Percentiles rank a stretch among this genome's conserved stretches.
phyloP scores from a whole-genome alignment of 768 basidiomycete species.

The Trametes sanguinea region DNA sequence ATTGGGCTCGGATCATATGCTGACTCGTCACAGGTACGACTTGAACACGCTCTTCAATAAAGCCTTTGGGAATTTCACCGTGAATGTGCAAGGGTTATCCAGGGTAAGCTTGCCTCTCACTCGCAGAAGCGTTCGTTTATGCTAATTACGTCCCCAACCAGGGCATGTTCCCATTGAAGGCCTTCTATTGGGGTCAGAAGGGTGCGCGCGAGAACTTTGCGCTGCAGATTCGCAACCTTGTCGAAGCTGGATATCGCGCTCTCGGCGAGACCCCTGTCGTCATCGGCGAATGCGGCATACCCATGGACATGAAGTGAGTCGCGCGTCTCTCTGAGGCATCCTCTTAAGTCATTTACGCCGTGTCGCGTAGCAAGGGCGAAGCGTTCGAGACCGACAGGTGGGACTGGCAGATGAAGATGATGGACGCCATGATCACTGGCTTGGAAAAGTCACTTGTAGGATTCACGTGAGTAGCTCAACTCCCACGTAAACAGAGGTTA shows the following conservation, averaged over 20 bases:
- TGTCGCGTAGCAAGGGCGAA: slow-evolving; percentile 53
- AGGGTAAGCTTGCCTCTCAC: slow-evolving; percentile 51
- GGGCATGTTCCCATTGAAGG: slow-evolving; percentile 83
- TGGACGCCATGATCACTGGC: slow-evolving; percentile 89
- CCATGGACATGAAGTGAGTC: slow-evolving; percentile 95
- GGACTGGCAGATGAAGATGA: slow-evolving; percentile 84
- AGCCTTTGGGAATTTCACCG: slow-evolving; percentile 79
- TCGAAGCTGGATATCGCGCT: slow-evolving; percentile 63
- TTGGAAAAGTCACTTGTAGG: slow-evolving; percentile 76
- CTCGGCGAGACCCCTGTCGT: slow-evolving; percentile 84
- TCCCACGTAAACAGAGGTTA: not conserved
- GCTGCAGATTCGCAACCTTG: slow-evolving; percentile 78
- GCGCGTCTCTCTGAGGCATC: no score
- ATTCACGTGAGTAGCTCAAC: slow-evolving; percentile 71
- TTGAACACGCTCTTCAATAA: slow-evolving; percentile 86
- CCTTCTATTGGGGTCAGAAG: slow-evolving; percentile 86
- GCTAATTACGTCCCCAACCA: no score
- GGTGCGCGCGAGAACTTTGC: slow-evolving; percentile 82
- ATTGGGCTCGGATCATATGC: slow-evolving; percentile 32
- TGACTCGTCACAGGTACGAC: slow-evolving; percentile 72
- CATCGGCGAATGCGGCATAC: slow-evolving; percentile 92
- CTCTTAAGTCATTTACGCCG: not conserved
- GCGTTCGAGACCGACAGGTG: slow-evolving; percentile 77
- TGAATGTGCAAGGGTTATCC: slow-evolving; percentile 92
- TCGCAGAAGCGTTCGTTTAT: slow-evolving; percentile 32